Evolutionary conservation across 352 stramenopile species (phyloP).

Genomic region (Plasmopara viticola): DNA sequence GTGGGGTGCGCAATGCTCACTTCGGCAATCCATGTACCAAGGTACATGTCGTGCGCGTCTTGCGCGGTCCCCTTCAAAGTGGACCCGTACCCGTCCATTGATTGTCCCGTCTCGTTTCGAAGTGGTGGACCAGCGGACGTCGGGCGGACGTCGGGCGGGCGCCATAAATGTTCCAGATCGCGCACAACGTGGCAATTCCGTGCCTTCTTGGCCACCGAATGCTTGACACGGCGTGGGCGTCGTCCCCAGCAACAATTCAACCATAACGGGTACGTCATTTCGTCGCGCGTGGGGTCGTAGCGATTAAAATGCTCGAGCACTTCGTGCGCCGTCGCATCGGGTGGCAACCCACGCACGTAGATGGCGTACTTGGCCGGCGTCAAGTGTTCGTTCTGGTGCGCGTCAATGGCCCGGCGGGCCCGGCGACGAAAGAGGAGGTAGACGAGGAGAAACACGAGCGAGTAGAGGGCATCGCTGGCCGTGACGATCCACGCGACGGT

Average conservation of each 20-base stretch:
- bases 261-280: slow-evolving; percentile 56
- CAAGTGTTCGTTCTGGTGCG: slow-evolving; percentile 66
- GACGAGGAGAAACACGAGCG: slow-evolving; percentile 62
- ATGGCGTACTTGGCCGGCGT: slow-evolving; percentile 80
- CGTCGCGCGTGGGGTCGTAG: slow-evolving; percentile 68
- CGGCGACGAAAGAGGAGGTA: slow-evolving; percentile 44
- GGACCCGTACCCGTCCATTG: not conserved
- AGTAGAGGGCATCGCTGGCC: slow-evolving; percentile 52
- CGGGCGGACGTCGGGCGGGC: not conserved
- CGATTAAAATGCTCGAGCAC: slow-evolving; percentile 76
- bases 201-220: slow-evolving; percentile 33
- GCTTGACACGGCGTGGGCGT: slow-evolving; percentile 36
- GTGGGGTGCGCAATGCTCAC: slow-evolving; percentile 76
- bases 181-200: slow-evolving; percentile 43
- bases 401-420: slow-evolving; percentile 45
- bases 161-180: slow-evolving; percentile 62
- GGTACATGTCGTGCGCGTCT: slow-evolving; percentile 42
- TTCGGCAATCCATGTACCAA: slow-evolving; percentile 83
- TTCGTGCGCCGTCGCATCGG: slow-evolving; percentile 54
- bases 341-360: slow-evolving; percentile 62
- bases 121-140: no score
- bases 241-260: slow-evolving; percentile 58
- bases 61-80: not conserved
- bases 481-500: slow-evolving; percentile 75
- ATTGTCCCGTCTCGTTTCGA: not conserved